Conservation (phyloP, 2,329 filamentous ascomycete genomes). For the Stemphylium lycopersici region DNA sequence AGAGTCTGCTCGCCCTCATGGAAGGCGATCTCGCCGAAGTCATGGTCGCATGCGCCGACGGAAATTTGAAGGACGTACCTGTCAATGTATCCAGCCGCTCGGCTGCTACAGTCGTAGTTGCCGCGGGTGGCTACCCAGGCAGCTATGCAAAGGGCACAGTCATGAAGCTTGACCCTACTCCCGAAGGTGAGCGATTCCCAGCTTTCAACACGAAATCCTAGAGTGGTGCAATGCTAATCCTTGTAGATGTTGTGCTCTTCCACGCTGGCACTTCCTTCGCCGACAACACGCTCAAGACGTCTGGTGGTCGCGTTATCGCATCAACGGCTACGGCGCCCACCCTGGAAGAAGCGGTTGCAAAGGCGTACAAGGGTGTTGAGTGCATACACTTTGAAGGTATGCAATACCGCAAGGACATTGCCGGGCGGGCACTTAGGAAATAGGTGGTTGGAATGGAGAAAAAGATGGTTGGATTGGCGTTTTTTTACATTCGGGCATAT, state of each 20-base stretch:
- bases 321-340: slow-evolving; percentile 79
- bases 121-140: slow-evolving; percentile 88
- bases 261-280: slow-evolving; percentile 82
- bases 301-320: slow-evolving; percentile 91
- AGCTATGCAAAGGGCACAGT: slow-evolving; percentile 77
- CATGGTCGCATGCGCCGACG: slow-evolving; percentile 82
- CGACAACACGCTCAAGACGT: slow-evolving; percentile 70
- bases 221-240: slow-evolving; percentile 19
- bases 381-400: slow-evolving; percentile 84
- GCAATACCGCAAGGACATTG: slow-evolving; percentile 94
- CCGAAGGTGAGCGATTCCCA: too few species aligned
- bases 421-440: slow-evolving; percentile 56
- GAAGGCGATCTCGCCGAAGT: slow-evolving; percentile 86
- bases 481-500: neutral
- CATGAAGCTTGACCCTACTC: slow-evolving; percentile 64
- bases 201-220: too few species aligned
- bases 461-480: neutral
- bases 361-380: slow-evolving; percentile 84
- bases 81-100: slow-evolving; percentile 73
- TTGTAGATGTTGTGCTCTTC: slow-evolving; percentile 72
- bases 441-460: slow-evolving; percentile 2
- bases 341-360: slow-evolving; percentile 80
- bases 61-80: slow-evolving; percentile 72
- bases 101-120: slow-evolving; percentile 91
- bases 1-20: slow-evolving; percentile 81